Evolutionary conservation across 345 rosid species (phyloP), one percentile per base, ranked within the genome.

Genomic region (Camelina sativa): DNA sequence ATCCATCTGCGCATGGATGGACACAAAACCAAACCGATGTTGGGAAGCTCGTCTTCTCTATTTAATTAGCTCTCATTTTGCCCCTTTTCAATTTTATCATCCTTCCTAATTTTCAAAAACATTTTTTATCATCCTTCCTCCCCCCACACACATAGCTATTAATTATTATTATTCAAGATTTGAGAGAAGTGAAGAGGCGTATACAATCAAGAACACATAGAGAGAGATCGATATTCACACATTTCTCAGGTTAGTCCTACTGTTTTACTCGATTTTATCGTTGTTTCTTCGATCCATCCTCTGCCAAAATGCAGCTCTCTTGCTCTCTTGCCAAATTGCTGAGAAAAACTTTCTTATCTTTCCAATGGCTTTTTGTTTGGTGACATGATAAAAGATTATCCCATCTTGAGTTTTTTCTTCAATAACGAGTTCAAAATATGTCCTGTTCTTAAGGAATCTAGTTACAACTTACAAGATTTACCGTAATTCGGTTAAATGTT

Each of bases 401-500:
- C 1, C 15, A 13, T 69, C 37, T 37, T 44, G 1, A 0, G 17
- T 4, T 32, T 47, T n/a, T 47, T 47, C 46, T 60, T 20, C 15
- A 23, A 37, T 8, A 60, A 30, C 48, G n/a, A 46, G 35, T 15
- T 37, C 12, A 60, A 60, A 22, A 4, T 22, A 22, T 43, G 28
- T n/a, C 69, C 76, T 60, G 17, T 54, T 73, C 46, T 63, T 32
- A 19, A 19, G 76, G 76, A 30, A 73, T 73, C 70, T 62, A 17
- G 46, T 62, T 62, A 32, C n/a, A n/a, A 16, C 20, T 62, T 62
- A 32, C 7, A 7, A 11, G 34, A 38, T 59, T 48, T 57, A 12
- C n/a, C 44, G 8, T 17, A 46, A 25, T 22, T 28, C 11, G 16
- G 53, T 62, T 61, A 22, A 10, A 11, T 34, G 7, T n/a, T n/a